Evolutionary conservation across 2,329 filamentous ascomycete genomes (phyloP).

Genomic region (Ophiostoma novo-ulmi): DNA sequence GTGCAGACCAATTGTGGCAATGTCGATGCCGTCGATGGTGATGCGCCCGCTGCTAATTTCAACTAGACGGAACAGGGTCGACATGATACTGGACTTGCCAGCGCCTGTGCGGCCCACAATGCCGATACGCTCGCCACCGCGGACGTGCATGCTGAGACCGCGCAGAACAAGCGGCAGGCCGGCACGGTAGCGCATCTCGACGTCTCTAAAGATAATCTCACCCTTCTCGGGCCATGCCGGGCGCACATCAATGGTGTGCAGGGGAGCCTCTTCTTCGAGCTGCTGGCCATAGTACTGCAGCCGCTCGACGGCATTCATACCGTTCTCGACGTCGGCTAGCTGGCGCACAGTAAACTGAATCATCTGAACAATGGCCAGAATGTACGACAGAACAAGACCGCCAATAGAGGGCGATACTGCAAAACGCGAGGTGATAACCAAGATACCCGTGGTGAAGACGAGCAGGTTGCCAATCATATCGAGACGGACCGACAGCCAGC

Average conservation of each 20-base stretch:
- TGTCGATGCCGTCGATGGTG: slow-evolving; percentile 62
- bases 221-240: slow-evolving; percentile 80
- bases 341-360: slow-evolving; percentile 93
- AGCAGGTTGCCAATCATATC: slow-evolving; percentile 79
- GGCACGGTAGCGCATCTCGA: slow-evolving; percentile 72
- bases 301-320: slow-evolving; percentile 94
- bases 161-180: slow-evolving; percentile 68
- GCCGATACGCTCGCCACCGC: slow-evolving; percentile 71
- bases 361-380: slow-evolving; percentile 89
- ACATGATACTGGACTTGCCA: slow-evolving; percentile 80
- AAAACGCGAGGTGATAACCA: slow-evolving; percentile 89
- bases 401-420: slow-evolving; percentile 76
- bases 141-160: slow-evolving; percentile 65
- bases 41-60: slow-evolving; percentile 60
- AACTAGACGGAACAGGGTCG: slow-evolving; percentile 70
- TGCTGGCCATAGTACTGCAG: slow-evolving; percentile 82
- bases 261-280: slow-evolving; percentile 82
- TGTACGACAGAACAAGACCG: slow-evolving; percentile 87
- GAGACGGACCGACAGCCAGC: slow-evolving; percentile 82
- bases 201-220: slow-evolving; percentile 69
- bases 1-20: slow-evolving; percentile 66
- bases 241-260: slow-evolving; percentile 68
- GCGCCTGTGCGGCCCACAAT: slow-evolving; percentile 78
- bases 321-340: slow-evolving; percentile 91
- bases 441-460: slow-evolving; percentile 80